Evolutionary conservation across 176 grass and related monocot genomes (phyloP), one percentile per base, ranked within the genome.

Genomic region (Oryza officinalis): DNA sequence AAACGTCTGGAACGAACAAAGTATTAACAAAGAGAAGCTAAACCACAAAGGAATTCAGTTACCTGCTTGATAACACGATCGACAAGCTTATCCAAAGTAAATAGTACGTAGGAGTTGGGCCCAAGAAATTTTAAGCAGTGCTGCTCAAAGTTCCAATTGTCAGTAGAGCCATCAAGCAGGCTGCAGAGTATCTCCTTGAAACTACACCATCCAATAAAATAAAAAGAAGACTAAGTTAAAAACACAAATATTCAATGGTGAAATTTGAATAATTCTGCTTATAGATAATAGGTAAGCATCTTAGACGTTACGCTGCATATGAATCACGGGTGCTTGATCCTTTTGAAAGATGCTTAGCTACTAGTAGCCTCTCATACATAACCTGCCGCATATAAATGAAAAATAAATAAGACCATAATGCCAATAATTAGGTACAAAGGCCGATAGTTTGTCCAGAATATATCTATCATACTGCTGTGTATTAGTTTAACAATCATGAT

Each of bases 11-110:
- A 49, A 49, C 46, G 46, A 50, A 18, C 47, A 50, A 50, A n/a
- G 18, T 57, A 10, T 30, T 23, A 70, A 23, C 12, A 8, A 71
- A 44, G 37, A 31, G n/a, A 69, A 35, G 5, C 15, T 66, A 63
- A 8, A 5, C 8, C 44, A 33, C 15, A 20, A 25, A 63, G 0
- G 13, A 72, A 54, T 80, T 17, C 23, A 41, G 13, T 80, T 91
- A 91, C 89, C 89, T 91, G 77, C 37, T 85, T 76, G 59, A 91
- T 46, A 81, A 73, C 5, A 61, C 33, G 65, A 28, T 27, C 3
- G 45, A 91, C 61, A 12, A 91, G 77, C 37, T 72, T 87, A 54
- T 91, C 73, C 14, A 91, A 65, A 67, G 89, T 88, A 75, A 91
- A 88, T 25, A 91, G 89, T 25, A 71, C 14, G 64, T 88, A 91